Conservation (phyloP, 805 yeast species). For the Barnettozyma sucrosica region DNA sequence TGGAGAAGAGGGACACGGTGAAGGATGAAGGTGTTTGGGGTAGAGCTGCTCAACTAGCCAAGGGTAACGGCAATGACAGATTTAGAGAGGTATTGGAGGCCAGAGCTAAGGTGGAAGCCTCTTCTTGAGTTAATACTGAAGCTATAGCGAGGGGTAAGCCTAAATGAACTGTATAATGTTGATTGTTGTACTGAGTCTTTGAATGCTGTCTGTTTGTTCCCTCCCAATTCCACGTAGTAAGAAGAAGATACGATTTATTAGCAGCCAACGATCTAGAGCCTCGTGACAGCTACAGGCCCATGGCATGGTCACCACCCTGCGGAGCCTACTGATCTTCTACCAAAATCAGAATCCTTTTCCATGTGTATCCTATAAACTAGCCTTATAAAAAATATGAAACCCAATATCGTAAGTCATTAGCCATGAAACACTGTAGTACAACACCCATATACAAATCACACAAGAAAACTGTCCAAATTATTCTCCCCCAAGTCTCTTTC, state of each 20-base stretch:
- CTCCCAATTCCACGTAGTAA: too few relatives aligned
- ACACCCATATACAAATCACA: neutral
- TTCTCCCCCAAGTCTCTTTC: constrained; percentile 44
- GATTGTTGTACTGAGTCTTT: neutral
- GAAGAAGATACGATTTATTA: too few relatives aligned
- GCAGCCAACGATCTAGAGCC: too few relatives aligned
- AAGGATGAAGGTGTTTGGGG: constrained; percentile 82
- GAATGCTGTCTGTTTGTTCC: too few relatives aligned
- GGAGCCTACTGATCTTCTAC: too few relatives aligned
- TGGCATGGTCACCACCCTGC: too few relatives aligned
- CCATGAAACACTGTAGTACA: neutral
- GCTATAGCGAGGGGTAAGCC: neutral
- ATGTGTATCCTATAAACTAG: neutral
- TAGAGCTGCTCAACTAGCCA: constrained; percentile 51
- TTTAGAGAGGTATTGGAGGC: constrained; percentile 26
- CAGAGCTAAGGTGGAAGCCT: constrained; percentile 15
- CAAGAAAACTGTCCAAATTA: neutral
- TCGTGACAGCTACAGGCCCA: too few relatives aligned
- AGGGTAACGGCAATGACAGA: constrained; percentile 29
- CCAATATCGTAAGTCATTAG: constrained; percentile 1
- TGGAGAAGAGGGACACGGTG: constrained; percentile 69
- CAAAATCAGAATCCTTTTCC: neutral
- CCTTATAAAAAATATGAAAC: neutral
- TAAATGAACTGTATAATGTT: neutral
- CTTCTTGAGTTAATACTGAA: neutral